A percentile compares a stretch with the other conserved stretches of the same genome.
These are phyloP conservation scores for Ceratonia siliqua DNA, from an alignment of 306 rosid species.

Conservation along the genomic window DNA sequence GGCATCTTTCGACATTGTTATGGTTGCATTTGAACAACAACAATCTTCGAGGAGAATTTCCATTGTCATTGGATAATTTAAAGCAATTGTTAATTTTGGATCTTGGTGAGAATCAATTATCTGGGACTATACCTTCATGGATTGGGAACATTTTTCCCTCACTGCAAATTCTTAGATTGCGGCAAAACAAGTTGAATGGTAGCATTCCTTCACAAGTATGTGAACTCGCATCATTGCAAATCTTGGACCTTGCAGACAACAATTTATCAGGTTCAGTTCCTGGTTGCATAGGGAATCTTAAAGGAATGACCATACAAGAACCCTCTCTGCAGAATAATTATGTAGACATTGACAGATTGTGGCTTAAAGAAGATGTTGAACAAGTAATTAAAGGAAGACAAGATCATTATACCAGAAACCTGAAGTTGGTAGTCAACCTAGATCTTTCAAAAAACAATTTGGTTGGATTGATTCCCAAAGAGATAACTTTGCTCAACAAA, in stretches of 20 bases:
- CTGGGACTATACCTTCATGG: conserved; percentile 8
- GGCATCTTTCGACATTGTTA: no score
- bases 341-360: no score
- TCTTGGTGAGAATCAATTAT: no score
- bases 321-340: no score
- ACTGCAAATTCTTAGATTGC: conserved; percentile 2
- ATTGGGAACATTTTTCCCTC: not conserved
- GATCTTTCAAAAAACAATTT: not conserved
- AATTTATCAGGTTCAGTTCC: conserved; percentile 11
- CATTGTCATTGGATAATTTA: not conserved
- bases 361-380: not conserved
- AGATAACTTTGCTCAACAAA: not conserved
- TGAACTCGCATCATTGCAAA: not conserved
- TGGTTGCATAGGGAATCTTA: not conserved
- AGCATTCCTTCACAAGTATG: conserved; percentile 18
- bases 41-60: not conserved
- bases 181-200: not conserved
- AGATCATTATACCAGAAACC: not conserved
- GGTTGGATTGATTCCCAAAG: not conserved
- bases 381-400: conserved; percentile 12
- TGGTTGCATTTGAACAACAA: no score
- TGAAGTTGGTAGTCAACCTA: not conserved
- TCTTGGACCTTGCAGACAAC: conserved; percentile 19
- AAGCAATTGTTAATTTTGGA: not conserved
- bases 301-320: not conserved